Evolutionary conservation across 495 filamentous ascomycete species (phyloP).

Genomic region (Parachaetomium inaequale): DNA sequence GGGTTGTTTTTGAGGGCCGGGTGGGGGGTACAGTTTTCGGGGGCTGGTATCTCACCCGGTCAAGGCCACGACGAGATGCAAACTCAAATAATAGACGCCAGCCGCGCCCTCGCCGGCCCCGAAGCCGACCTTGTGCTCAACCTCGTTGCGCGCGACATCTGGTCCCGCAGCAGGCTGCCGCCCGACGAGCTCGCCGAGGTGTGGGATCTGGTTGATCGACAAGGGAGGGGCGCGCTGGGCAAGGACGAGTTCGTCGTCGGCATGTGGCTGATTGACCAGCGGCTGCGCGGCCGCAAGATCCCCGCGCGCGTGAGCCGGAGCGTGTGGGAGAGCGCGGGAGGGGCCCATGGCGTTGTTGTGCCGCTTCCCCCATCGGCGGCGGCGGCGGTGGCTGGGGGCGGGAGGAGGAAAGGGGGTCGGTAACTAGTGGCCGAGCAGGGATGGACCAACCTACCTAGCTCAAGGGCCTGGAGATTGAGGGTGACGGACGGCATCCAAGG

Average conservation of each 20-base stretch:
- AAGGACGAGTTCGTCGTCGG: constrained; percentile 91
- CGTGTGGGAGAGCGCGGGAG: constrained; percentile 79
- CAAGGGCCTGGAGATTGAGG: no score
- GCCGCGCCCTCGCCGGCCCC: constrained; percentile 18
- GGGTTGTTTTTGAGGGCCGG: constrained; percentile 48
- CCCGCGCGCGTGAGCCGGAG: constrained; percentile 73
- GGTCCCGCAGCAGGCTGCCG: constrained; percentile 71
- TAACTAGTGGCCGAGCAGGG: no score
- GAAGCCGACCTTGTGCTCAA: constrained; percentile 63
- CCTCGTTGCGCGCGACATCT: constrained; percentile 81
- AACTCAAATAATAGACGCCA: background rate
- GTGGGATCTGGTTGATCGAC: constrained; percentile 78
- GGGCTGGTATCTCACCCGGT: no score
- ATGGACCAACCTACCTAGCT: no score
- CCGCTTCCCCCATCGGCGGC: constrained; percentile 6
- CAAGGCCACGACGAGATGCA: background rate
- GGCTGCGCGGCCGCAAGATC: constrained; percentile 81
- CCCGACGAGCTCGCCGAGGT: constrained; percentile 67
- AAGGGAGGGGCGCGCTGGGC: constrained; percentile 55
- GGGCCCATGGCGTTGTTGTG: constrained; percentile 39
- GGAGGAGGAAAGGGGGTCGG: background rate
- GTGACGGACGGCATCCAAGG: no score
- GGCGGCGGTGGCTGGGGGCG: background rate
- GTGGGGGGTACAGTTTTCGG: constrained; percentile 18
- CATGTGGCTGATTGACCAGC: constrained; percentile 91